Conservation (phyloP, 1,139 yeast species). For the Suhomyces maxii region DNA sequence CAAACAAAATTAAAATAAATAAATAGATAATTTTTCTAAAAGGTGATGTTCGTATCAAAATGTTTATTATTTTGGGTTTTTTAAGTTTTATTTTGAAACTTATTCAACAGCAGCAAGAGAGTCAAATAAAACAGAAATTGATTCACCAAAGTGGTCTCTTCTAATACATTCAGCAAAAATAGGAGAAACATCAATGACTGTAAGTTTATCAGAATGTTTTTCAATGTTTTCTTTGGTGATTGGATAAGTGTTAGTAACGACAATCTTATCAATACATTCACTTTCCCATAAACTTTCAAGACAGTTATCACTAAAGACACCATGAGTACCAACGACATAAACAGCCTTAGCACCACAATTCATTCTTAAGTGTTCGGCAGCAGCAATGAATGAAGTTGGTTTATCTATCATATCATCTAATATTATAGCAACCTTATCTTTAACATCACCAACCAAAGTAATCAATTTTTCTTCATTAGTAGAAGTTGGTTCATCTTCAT, state of each 20-base stretch:
- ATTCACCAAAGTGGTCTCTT: conserved; percentile 97
- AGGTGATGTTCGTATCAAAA: conserved; percentile 6
- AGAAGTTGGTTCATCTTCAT: conserved; percentile 76
- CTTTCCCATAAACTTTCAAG: conserved; percentile 76
- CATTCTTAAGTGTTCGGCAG: conserved; percentile 93
- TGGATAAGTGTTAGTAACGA: conserved; percentile 96
- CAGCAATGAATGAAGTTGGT: conserved; percentile 90
- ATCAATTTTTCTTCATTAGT: conserved; percentile 75
- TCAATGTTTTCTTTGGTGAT: conserved; percentile 62
- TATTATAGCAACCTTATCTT: conserved; percentile 86
- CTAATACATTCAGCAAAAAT: conserved; percentile 97
- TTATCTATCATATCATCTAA: conserved; percentile 97
- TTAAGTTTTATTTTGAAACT: conserved; percentile 6
- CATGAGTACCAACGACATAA: conserved; percentile 93
- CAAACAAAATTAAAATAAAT: not conserved
- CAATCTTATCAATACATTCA: conserved; percentile 80
- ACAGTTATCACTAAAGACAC: conserved; percentile 85
- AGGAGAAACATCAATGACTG: conserved; percentile 89
- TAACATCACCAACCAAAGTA: conserved; percentile 95
- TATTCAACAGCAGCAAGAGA: conserved; percentile 69
- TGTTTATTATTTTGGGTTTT: no score
- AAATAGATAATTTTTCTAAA: not conserved
- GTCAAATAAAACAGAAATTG: conserved; percentile 88
- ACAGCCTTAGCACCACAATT: conserved; percentile 95
- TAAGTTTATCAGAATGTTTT: conserved; percentile 59